These are phyloP conservation scores for Persicaria tinctoria DNA, from an alignment of 148 eudicot genomes.

Conservation along the genomic window DNA sequence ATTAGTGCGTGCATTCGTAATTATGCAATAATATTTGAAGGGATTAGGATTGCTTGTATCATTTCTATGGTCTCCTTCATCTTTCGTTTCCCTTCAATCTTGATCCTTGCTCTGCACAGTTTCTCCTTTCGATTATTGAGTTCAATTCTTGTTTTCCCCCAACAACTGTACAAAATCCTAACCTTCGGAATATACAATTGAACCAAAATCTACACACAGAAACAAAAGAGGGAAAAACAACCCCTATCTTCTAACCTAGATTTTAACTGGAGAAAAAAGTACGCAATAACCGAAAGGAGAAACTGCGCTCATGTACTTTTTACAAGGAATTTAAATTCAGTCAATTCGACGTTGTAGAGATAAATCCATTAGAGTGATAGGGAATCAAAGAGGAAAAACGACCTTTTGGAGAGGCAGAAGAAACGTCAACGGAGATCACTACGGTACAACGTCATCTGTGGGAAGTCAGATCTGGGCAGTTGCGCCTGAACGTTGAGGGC, in stretches of 20 bases:
- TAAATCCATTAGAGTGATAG: neutral
- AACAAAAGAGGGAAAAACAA: neutral
- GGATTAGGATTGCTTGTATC: neutral
- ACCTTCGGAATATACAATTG: neutral
- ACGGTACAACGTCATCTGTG: neutral
- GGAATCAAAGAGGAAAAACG: neutral
- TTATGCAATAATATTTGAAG: neutral
- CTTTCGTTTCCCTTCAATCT: neutral
- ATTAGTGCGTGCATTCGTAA: neutral
- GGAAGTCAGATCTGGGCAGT: slow-evolving; percentile 4
- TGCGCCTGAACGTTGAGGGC: neutral
- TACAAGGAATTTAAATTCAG: neutral
- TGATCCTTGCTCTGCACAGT: neutral
- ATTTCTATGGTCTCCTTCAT: neutral
- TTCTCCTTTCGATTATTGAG: neutral
- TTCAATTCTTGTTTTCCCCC: neutral
- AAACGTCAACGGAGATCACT: neutral
- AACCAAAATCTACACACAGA: neutral
- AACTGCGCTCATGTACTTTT: no score
- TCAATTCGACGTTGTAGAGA: neutral
- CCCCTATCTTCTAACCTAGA: neutral
- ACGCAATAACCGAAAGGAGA: neutral
- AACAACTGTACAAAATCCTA: neutral
- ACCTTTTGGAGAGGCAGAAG: neutral
- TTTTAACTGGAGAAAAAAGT: neutral